These are phyloP conservation scores for Maudiozyma bulderi DNA, from an alignment of 805 yeast genomes.

Conservation along the genomic window DNA sequence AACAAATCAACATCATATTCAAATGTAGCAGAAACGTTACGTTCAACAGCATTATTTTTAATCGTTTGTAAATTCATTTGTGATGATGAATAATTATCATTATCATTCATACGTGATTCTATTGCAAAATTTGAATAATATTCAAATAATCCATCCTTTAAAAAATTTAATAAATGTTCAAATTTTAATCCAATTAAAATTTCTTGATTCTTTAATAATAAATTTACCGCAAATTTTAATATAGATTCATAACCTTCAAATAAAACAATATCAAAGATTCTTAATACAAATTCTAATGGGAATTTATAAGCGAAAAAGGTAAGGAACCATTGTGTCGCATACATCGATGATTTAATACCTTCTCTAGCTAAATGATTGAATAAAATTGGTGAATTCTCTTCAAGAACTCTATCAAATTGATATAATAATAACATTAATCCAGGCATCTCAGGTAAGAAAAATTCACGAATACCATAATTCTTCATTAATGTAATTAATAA, in stretches of 20 bases:
- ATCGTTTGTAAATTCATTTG: conserved; percentile 2
- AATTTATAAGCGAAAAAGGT: conserved; percentile 92
- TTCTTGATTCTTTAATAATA: conserved; percentile 61
- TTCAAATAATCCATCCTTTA: conserved; percentile 73
- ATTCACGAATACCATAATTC: conserved; percentile 65
- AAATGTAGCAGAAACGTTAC: conserved; percentile 12
- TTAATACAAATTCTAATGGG: conserved; percentile 76
- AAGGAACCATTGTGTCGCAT: conserved; percentile 95
- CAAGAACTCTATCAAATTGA: conserved; percentile 83
- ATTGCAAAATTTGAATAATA: conserved; percentile 40
- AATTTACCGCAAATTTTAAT: conserved; percentile 71
- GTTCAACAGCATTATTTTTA: conserved; percentile 1
- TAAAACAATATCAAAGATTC: conserved; percentile 80
- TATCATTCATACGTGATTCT: not conserved
- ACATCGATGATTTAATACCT: conserved; percentile 89
- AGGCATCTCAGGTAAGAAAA: conserved; percentile 86
- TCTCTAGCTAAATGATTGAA: conserved; percentile 71
- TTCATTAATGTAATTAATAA: conserved; percentile 75
- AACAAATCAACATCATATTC: conserved; percentile 60
- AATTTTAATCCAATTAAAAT: conserved; percentile 53
- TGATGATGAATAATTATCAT: conserved; percentile 8
- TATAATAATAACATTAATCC: conserved; percentile 78
- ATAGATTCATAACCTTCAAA: conserved; percentile 88
- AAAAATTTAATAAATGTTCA: conserved; percentile 65
- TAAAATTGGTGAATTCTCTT: conserved; percentile 62